A percentile compares a stretch with the other conserved stretches of the same genome.
Conservation (phyloP, 768 basidiomycete species). For the Pleurotus cornucopiae region DNA sequence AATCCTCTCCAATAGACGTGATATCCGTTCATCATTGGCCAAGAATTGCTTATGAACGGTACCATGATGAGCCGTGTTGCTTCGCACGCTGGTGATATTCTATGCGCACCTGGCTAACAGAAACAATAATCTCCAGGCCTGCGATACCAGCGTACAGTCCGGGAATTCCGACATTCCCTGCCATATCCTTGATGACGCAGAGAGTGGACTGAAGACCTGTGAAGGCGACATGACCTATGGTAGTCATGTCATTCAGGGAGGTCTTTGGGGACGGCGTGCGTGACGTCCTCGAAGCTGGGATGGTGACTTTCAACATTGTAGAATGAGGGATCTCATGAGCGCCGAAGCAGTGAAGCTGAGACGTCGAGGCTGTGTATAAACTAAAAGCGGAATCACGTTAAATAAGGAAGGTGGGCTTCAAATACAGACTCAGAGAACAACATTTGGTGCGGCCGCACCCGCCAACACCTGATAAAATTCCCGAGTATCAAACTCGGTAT, state of each 20-base stretch:
- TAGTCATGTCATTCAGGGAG: background rate
- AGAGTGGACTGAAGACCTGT: constrained; percentile 1
- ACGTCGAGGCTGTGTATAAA: no score
- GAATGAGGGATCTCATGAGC: no score
- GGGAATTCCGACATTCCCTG: background rate
- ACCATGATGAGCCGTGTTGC: background rate
- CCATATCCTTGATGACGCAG: background rate
- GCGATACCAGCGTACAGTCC: background rate
- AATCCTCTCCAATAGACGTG: constrained; percentile 1
- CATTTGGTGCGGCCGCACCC: background rate
- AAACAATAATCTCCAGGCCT: background rate
- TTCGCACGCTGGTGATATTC: background rate
- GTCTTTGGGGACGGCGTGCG: no score
- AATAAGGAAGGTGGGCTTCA: no score
- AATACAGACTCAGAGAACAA: no score
- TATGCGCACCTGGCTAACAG: background rate
- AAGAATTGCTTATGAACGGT: background rate
- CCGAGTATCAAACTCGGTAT: constrained; percentile 91
- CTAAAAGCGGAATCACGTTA: no score
- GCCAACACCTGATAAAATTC: constrained; percentile 73
- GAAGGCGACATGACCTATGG: background rate
- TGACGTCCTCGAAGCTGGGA: no score
- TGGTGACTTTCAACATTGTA: no score
- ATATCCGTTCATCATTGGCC: constrained; percentile 1
- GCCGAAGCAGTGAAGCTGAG: no score